A percentile compares a stretch with the other conserved stretches of the same genome.
These are phyloP conservation scores for Plasmodium knowlesi DNA, from an alignment of 169 alveolate genomes.

Conservation along the genomic window DNA sequence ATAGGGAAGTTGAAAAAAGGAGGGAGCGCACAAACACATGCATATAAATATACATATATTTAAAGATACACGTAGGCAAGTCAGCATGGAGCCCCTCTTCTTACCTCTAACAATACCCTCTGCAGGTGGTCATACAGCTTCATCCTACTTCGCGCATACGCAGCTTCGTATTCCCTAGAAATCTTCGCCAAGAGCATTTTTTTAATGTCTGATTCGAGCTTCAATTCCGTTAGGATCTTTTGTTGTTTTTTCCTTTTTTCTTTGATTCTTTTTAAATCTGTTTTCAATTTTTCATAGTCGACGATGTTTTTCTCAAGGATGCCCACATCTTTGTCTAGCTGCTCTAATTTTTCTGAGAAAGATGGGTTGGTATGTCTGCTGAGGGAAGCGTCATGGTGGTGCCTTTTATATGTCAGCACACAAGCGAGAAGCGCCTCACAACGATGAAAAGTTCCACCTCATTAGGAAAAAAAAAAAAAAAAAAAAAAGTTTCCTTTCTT, in stretches of 20 bases:
- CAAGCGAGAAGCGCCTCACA: not conserved
- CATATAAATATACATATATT: not conserved
- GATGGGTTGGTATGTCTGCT: not conserved
- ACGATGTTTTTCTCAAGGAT: conserved; percentile 11
- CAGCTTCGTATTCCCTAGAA: conserved; percentile 12
- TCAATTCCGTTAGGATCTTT: conserved; percentile 42
- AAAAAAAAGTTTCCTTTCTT: not conserved
- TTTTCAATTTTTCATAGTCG: conserved; percentile 62
- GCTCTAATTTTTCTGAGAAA: conserved; percentile 23
- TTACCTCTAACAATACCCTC: conserved; percentile 45
- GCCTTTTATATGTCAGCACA: not conserved
- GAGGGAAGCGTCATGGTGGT: not conserved
- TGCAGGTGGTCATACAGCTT: conserved; percentile 28
- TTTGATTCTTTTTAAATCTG: conserved; percentile 18
- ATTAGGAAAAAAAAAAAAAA: not conserved
- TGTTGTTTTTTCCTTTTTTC: conserved; percentile 67
- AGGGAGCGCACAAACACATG: not conserved
- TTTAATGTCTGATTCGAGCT: conserved; percentile 44
- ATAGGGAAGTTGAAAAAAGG: not conserved
- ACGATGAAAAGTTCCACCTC: not conserved
- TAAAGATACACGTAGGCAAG: not conserved
- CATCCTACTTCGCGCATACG: conserved; percentile 15
- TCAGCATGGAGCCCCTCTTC: not conserved
- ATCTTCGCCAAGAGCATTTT: conserved; percentile 40
- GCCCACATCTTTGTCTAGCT: conserved; percentile 18